Percentiles rank a stretch among this genome's conserved stretches.
Evolutionary conservation across 306 rosid species (phyloP).

Genomic region (Macrotyloma uniflorum): DNA sequence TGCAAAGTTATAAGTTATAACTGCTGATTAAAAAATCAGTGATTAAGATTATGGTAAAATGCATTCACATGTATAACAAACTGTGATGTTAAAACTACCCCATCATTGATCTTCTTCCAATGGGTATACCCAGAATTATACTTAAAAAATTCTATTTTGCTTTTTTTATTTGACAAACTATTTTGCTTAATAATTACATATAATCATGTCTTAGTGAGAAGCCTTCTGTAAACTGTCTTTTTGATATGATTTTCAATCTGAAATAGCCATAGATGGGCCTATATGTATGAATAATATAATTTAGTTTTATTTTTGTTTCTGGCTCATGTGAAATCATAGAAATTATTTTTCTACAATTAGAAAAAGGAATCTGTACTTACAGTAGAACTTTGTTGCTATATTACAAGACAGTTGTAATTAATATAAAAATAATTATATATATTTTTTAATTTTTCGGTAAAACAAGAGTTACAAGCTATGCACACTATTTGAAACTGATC

Average conservation of each 20-base stretch:
- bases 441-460: not conserved
- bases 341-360: not conserved
- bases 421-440: not conserved
- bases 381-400: not conserved
- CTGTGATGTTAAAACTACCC: not conserved
- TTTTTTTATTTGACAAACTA: not conserved
- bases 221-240: not conserved
- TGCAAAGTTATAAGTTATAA: not conserved
- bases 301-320: not conserved
- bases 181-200: not conserved
- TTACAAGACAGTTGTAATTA: not conserved
- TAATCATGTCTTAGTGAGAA: not conserved
- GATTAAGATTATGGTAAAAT: not conserved
- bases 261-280: not conserved
- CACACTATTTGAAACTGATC: constrained; percentile 3
- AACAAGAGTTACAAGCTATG: not conserved
- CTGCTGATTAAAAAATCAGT: not conserved
- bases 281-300: not conserved
- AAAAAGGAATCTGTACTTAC: constrained; percentile 9
- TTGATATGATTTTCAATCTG: constrained; percentile 6
- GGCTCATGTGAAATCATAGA: constrained; percentile 7
- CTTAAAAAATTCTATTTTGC: too few species aligned
- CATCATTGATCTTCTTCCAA: not conserved
- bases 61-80: not conserved
- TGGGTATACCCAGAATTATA: not conserved